Conservation (phyloP, 768 basidiomycete genomes). For the Lactarius hengduanensis region DNA sequence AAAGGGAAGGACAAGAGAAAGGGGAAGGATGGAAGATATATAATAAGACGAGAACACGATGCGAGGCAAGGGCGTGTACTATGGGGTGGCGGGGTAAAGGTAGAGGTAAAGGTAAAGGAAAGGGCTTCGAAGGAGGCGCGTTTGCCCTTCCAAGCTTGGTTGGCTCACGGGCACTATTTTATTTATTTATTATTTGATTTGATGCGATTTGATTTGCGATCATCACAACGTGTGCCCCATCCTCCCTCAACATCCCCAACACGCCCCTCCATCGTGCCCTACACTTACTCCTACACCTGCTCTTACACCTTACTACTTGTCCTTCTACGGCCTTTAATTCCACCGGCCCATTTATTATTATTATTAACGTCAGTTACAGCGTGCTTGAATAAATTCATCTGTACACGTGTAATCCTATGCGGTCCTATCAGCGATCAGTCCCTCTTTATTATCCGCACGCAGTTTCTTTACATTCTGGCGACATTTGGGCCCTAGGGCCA, state of each 20-base stretch:
- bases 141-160: not conserved
- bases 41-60: slow-evolving; percentile 20
- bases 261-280: slow-evolving; percentile 20
- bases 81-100: slow-evolving; percentile 45
- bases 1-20: slow-evolving; percentile 1
- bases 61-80: slow-evolving; percentile 26
- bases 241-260: slow-evolving; percentile 21
- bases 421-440: slow-evolving; percentile 19
- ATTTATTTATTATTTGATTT: slow-evolving; percentile 4
- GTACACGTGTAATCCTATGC: slow-evolving; percentile 20
- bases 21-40: slow-evolving; percentile 8
- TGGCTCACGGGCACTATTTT: too few relatives aligned
- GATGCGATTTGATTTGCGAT: slow-evolving; percentile 5
- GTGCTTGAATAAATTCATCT: slow-evolving; percentile 6
- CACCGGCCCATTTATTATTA: not conserved
- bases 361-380: slow-evolving; percentile 16
- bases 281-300: slow-evolving; percentile 4
- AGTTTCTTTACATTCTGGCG: slow-evolving; percentile 3
- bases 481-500: slow-evolving; percentile 6
- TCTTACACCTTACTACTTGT: not conserved
- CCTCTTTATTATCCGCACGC: slow-evolving; percentile 17
- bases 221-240: slow-evolving; percentile 65
- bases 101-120: slow-evolving; percentile 52
- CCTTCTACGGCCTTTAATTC: not conserved
- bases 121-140: slow-evolving; percentile 1